Conservation (phyloP, 2,329 filamentous ascomycete genomes). For the Neofusicoccum laricinum region DNA sequence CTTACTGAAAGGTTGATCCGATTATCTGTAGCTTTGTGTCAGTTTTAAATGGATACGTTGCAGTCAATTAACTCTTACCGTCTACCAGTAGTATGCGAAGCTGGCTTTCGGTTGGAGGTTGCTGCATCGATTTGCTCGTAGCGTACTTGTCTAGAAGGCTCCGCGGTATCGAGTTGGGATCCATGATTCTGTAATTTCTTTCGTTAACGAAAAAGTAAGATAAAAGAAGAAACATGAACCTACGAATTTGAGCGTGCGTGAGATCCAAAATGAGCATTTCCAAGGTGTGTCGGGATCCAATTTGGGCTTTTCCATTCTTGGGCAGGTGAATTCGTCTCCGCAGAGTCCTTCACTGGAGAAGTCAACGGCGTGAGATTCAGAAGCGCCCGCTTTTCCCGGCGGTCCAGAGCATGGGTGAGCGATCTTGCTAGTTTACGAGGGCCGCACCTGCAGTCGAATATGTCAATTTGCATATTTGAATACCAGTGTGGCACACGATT, state of each 20-base stretch:
- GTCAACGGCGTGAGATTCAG: background rate
- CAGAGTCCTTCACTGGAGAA: background rate
- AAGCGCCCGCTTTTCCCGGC: background rate
- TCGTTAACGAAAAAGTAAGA: background rate
- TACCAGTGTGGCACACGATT: no score
- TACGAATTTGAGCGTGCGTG: background rate
- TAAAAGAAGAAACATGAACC: background rate
- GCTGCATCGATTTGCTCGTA: background rate
- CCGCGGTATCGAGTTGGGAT: background rate
- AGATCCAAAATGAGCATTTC: background rate
- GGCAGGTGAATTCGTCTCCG: background rate
- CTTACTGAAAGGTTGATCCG: constrained; percentile 16
- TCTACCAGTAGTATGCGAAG: constrained; percentile 1
- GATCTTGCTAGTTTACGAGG: constrained; percentile 32
- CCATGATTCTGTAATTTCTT: background rate
- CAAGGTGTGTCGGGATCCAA: background rate
- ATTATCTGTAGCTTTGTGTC: background rate
- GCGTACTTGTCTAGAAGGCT: background rate
- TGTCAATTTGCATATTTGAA: background rate
- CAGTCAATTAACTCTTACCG: background rate
- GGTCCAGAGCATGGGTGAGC: constrained; percentile 20
- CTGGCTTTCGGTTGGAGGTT: background rate
- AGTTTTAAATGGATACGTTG: background rate
- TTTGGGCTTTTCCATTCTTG: background rate
- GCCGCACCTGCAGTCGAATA: constrained; percentile 24